phyloP scores from a whole-genome alignment of 225 moss, liverwort and hornwort genomes.

The Anthoceros angustus region DNA sequence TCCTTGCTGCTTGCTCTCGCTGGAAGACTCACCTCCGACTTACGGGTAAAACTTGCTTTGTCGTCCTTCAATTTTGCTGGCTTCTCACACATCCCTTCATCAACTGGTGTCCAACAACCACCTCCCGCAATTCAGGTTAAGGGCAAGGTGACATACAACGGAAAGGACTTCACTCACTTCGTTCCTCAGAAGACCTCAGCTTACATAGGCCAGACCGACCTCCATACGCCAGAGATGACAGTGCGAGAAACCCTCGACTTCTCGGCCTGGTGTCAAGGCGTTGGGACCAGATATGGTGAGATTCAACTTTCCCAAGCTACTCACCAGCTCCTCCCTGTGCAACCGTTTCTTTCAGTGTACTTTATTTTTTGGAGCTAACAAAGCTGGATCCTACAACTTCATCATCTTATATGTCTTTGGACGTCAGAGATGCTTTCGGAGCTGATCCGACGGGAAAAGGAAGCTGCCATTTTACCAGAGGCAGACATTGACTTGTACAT shows the following conservation, averaged over 20 bases:
- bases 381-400: not conserved
- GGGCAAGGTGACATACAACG: slow-evolving; percentile 30
- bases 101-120: not conserved
- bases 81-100: no score
- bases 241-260: slow-evolving; percentile 40
- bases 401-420: not conserved
- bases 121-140: not conserved
- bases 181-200: slow-evolving; percentile 35
- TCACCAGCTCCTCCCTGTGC: no score
- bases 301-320: not conserved
- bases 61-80: not conserved
- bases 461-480: slow-evolving; percentile 33
- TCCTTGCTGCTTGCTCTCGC: slow-evolving; percentile 40
- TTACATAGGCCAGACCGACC: slow-evolving; percentile 36
- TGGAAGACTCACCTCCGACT: slow-evolving; percentile 15
- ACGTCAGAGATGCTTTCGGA: slow-evolving; percentile 35
- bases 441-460: slow-evolving; percentile 31
- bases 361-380: not conserved
- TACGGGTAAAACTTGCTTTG: slow-evolving; percentile 11
- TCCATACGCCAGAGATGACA: slow-evolving; percentile 40
- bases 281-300: slow-evolving; percentile 29
- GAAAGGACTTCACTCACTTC: slow-evolving; percentile 25
- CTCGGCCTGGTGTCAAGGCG: slow-evolving; percentile 36
- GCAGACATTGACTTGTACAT: slow-evolving; percentile 36
- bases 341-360: not conserved